Conservation (phyloP, 208 protist species). For the Trypanosoma conorhini region DNA sequence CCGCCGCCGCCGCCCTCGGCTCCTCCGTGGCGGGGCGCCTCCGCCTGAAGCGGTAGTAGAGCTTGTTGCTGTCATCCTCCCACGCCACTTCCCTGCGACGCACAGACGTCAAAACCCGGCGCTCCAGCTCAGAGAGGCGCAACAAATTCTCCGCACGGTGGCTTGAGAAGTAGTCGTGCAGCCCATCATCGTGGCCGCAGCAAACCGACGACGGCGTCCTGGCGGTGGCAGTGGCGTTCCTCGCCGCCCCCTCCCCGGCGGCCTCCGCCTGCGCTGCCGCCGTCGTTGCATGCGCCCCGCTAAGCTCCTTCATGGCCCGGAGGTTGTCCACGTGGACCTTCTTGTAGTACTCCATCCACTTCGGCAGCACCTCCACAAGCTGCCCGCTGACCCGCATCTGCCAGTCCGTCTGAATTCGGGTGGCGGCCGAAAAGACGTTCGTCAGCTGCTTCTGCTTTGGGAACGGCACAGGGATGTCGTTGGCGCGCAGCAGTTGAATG, state of each 20-base stretch:
- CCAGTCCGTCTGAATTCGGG: conserved; percentile 84
- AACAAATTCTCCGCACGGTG: conserved; percentile 44
- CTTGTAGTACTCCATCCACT: conserved; percentile 73
- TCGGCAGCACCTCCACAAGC: conserved; percentile 50
- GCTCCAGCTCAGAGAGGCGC: conserved; percentile 45
- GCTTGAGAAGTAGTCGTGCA: conserved; percentile 70
- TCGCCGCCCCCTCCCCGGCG: background rate
- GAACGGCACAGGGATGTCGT: conserved; percentile 72
- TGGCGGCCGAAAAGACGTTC: conserved; percentile 76
- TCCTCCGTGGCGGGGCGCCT: conserved; percentile 3
- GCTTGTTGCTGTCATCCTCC: conserved; percentile 19
- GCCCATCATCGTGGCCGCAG: conserved; percentile 1
- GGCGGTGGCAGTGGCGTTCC: too few species aligned
- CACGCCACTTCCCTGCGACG: conserved; percentile 34
- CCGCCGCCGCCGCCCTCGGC: background rate
- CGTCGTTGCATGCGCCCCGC: conserved; percentile 10
- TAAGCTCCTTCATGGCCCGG: conserved; percentile 29
- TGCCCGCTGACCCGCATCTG: conserved; percentile 68
- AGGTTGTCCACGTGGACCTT: conserved; percentile 57
- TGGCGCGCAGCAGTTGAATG: conserved; percentile 82
- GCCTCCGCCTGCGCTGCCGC: background rate
- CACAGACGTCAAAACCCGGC: conserved; percentile 45
- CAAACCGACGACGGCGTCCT: too few species aligned
- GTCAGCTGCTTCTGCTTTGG: conserved; percentile 82
- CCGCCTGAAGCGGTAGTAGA: conserved; percentile 27